Evolutionary conservation across 2,329 filamentous ascomycete species (phyloP).

Genomic region (Trichophyton verrucosum): DNA sequence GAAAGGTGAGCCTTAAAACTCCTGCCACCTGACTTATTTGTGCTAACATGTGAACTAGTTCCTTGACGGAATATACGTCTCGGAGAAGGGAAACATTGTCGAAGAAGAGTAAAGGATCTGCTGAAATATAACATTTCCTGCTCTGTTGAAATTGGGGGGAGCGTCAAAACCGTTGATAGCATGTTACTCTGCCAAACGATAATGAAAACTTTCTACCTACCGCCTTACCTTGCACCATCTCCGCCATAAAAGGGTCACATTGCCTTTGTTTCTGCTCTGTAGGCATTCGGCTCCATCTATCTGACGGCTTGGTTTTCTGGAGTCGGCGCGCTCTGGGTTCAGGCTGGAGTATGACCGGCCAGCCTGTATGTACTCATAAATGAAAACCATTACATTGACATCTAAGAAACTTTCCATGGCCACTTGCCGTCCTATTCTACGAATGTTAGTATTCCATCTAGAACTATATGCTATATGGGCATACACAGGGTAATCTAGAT

Average conservation of each 20-base stretch:
- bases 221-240: neutral
- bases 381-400: neutral
- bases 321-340: neutral
- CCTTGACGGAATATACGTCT: conserved; percentile 99
- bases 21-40: neutral
- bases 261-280: neutral
- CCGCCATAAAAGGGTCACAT: neutral
- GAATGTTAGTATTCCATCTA: too few species aligned
- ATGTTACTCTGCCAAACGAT: conserved; percentile 4
- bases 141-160: neutral
- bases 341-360: neutral
- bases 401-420: neutral
- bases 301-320: neutral
- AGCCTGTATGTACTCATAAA: conserved; percentile 1
- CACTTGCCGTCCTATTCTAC: too few species aligned
- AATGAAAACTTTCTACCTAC: conserved; percentile 4
- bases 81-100: conserved; percentile 91
- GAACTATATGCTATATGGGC: too few species aligned
- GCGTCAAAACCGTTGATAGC: conserved; percentile 4
- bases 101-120: conserved; percentile 22
- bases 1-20: conserved; percentile 53
- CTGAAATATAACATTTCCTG: neutral
- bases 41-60: conserved; percentile 46
- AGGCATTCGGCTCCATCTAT: neutral
- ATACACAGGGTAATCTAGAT: too few species aligned